Evolutionary conservation across 2,329 filamentous ascomycete genomes (phyloP), one percentile per base, ranked within the genome.

Genomic region (Fusarium odoratissimum): DNA sequence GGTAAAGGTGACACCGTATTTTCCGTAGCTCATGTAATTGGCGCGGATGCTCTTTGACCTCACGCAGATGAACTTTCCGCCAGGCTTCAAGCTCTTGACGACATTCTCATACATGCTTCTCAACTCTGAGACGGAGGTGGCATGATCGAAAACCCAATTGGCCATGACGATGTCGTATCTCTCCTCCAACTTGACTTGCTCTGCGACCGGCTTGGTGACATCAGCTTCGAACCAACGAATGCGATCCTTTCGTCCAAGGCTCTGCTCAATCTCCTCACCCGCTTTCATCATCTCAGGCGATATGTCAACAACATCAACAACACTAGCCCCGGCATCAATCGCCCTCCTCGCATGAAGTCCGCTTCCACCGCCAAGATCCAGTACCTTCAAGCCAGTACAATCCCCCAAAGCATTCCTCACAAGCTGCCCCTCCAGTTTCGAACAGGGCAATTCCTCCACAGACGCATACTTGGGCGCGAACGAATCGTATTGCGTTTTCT

Each of bases 391-490:
- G 2, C 56, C 42, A 4, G 16, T 31, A 16, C 56, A 59, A 16
- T 51, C 25, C 8, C 21, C 56, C 21, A 59, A 6, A 12, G 56
- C 56, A 37, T 51, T 51, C 1, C 2, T 30, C 11, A 59, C 42
- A 51, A 59, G 56, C 23, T 59, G 25, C 0, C 56, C 56, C 21
- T 59, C 56, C 0, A 59, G 25, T 31, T 59, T 59, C 5, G 56
- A 59, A 6, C 56, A 59, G 5, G 56, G 56, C 11, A 59, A n/a
- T 16, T 59, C 56, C 42, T 59, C 56, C 16, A 59, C 44, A 51
- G 56, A 59, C 8, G 56, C 56, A 59, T 59, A 59, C 33, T 59
- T 59, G 33, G 56, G 56, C 1, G 56, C 56, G 25, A 59, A 59
- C 25, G 33, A 59, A 40, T 59, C 33, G 42, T 59, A 59, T 51